A percentile compares a stretch with the other conserved stretches of the same genome.
Evolutionary conservation across 1,284 basidiomycete genomes (phyloP).

Genomic region (Fomitopsis pinicola): DNA sequence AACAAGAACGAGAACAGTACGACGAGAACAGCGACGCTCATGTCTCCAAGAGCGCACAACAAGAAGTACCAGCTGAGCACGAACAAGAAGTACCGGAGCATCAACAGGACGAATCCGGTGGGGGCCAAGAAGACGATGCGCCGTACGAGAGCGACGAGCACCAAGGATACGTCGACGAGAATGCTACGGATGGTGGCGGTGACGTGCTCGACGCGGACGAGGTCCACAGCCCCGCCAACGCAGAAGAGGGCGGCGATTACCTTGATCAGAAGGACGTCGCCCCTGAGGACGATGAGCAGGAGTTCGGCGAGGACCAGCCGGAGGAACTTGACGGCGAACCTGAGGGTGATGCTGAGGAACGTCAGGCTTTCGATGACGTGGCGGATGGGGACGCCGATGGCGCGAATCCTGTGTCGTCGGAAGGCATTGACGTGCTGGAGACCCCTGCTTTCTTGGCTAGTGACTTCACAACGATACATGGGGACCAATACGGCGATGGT

Average conservation of each 20-base stretch:
- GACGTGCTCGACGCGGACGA: constrained; percentile 28
- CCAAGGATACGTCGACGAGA: constrained; percentile 4
- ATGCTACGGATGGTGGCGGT: constrained; percentile 2
- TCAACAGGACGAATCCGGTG: neutral
- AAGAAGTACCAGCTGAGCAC: neutral
- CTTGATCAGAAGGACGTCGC: constrained; percentile 20
- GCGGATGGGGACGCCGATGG: neutral
- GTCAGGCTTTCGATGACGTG: neutral
- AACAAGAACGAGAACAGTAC: neutral
- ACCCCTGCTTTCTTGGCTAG: neutral
- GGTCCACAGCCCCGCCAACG: constrained; percentile 21
- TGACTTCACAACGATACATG: neutral
- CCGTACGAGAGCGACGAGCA: constrained; percentile 3
- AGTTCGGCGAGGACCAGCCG: constrained; percentile 23
- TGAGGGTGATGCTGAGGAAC: constrained; percentile 6
- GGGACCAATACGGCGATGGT: neutral
- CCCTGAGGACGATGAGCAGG: too few relatives aligned
- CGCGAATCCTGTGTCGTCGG: neutral
- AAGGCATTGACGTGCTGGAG: neutral
- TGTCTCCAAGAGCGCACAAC: neutral
- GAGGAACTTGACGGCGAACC: constrained; percentile 17
- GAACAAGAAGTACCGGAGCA: neutral
- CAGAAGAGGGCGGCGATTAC: constrained; percentile 22
- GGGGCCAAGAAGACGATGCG: neutral
- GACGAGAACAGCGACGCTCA: neutral